Evolutionary conservation across 2,329 filamentous ascomycete species (phyloP).

Genomic region (Juglanconis sp.): DNA sequence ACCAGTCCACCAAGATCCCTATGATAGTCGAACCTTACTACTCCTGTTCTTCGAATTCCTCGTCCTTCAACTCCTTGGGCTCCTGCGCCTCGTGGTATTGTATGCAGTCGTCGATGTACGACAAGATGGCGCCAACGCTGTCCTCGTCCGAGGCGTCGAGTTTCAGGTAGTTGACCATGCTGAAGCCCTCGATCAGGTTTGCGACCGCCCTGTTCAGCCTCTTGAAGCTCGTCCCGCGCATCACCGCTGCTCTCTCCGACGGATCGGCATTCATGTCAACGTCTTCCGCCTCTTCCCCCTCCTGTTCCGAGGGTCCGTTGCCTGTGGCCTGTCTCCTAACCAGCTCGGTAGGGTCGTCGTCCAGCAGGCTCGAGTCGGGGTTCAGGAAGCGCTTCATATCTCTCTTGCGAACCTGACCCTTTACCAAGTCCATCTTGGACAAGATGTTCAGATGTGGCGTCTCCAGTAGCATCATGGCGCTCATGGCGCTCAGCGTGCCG

Average conservation of each 20-base stretch:
- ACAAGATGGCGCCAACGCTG: conserved; percentile 65
- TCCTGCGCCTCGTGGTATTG: conserved; percentile 94
- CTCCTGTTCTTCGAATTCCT: conserved; percentile 49
- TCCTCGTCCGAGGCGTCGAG: conserved; percentile 86
- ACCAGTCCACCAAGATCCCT: conserved; percentile 18
- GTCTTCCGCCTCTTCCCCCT: conserved; percentile 47
- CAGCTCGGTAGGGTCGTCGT: conserved; percentile 68
- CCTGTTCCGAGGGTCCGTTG: conserved; percentile 49
- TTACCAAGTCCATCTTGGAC: conserved; percentile 96
- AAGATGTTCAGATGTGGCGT: conserved; percentile 94
- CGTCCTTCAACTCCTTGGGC: conserved; percentile 74
- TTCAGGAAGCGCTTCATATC: conserved; percentile 89
- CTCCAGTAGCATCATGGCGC: conserved; percentile 97
- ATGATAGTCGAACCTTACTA: conserved; percentile 20
- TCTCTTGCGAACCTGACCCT: conserved; percentile 80
- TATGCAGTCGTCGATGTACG: conserved; percentile 88
- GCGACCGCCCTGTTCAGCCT: conserved; percentile 84
- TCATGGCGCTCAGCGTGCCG: conserved; percentile 94
- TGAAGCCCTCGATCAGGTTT: conserved; percentile 91
- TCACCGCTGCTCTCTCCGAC: conserved; percentile 63
- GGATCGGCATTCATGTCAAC: conserved; percentile 57
- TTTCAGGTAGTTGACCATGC: conserved; percentile 93
- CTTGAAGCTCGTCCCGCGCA: conserved; percentile 79
- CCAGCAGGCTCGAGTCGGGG: conserved; percentile 76
- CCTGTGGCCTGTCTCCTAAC: conserved; percentile 38